Percentiles rank a stretch among this genome's conserved stretches.
Evolutionary conservation across 1,284 basidiomycete genomes (phyloP).

Genomic region (Rhodotorula sp.): DNA sequence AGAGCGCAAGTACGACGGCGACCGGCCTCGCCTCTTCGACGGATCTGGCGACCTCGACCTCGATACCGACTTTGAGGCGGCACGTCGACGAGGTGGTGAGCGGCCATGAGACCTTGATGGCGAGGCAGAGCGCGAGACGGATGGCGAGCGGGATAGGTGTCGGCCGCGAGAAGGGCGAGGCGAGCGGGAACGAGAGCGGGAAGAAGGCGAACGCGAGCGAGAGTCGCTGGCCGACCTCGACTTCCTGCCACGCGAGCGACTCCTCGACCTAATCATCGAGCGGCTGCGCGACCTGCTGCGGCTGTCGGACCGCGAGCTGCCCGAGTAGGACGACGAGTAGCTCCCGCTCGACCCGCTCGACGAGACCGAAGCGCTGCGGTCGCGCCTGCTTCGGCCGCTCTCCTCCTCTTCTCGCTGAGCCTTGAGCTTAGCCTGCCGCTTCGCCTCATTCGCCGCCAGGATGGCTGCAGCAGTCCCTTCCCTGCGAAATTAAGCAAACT

Average conservation of each 20-base stretch:
- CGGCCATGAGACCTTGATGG: neutral
- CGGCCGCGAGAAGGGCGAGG: neutral
- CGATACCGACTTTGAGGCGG: neutral
- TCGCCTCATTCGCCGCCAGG: slow-evolving; percentile 38
- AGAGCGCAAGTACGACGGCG: neutral
- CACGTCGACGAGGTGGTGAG: neutral
- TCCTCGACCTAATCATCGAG: slow-evolving; percentile 12
- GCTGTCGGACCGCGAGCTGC: no score
- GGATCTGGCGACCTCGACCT: neutral
- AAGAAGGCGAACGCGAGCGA: neutral
- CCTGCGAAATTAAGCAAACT: neutral
- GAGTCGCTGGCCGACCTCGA: neutral
- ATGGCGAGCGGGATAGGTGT: neutral
- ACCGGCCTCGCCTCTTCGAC: neutral
- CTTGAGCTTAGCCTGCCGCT: slow-evolving; percentile 22
- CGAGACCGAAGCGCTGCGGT: slow-evolving; percentile 1
- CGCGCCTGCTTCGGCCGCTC: neutral
- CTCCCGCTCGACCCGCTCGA: slow-evolving; percentile 10
- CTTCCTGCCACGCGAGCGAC: neutral
- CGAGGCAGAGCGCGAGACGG: neutral
- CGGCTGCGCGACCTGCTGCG: slow-evolving; percentile 4
- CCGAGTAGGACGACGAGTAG: neutral
- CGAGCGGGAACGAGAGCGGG: slow-evolving; percentile 4
- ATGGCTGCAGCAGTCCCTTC: slow-evolving; percentile 38
- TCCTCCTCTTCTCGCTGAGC: neutral